Evolutionary conservation across 2,329 filamentous ascomycete genomes (phyloP).

Genomic region (Xylaria sp.): DNA sequence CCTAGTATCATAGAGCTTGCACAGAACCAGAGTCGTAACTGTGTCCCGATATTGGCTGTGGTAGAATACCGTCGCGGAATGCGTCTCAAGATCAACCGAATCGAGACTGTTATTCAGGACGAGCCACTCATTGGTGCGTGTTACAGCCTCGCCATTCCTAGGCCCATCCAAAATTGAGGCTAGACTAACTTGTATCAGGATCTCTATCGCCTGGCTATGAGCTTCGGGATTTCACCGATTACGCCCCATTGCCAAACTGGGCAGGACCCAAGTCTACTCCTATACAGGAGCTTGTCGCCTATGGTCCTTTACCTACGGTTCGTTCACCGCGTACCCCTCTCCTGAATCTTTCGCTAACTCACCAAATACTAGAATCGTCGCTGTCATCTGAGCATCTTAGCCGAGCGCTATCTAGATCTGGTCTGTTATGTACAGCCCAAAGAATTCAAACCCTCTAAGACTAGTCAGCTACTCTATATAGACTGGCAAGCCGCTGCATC

Average conservation of each 20-base stretch:
- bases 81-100: constrained; percentile 55
- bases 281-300: constrained; percentile 57
- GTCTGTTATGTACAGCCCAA: constrained; percentile 60
- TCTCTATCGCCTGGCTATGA: constrained; percentile 15
- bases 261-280: constrained; percentile 52
- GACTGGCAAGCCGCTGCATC: constrained; percentile 60
- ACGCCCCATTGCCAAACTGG: constrained; percentile 62
- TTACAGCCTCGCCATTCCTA: not conserved
- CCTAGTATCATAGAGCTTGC: constrained; percentile 59
- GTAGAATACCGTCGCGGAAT: constrained; percentile 62
- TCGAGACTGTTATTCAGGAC: constrained; percentile 54
- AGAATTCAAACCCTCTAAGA: constrained; percentile 60
- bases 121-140: constrained; percentile 60
- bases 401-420: constrained; percentile 64
- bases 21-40: constrained; percentile 58
- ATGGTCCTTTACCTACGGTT: constrained; percentile 64
- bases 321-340: constrained; percentile 36
- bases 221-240: constrained; percentile 60
- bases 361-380: constrained; percentile 55
- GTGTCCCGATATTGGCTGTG: constrained; percentile 62
- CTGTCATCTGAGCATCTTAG: constrained; percentile 59
- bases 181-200: constrained; percentile 10
- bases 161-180: not conserved
- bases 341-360: constrained; percentile 6
- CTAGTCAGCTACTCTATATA: constrained; percentile 50